Evolutionary conservation across 495 filamentous ascomycete genomes (phyloP).

Genomic region (Aspergillus sclerotiicarbonarius): DNA sequence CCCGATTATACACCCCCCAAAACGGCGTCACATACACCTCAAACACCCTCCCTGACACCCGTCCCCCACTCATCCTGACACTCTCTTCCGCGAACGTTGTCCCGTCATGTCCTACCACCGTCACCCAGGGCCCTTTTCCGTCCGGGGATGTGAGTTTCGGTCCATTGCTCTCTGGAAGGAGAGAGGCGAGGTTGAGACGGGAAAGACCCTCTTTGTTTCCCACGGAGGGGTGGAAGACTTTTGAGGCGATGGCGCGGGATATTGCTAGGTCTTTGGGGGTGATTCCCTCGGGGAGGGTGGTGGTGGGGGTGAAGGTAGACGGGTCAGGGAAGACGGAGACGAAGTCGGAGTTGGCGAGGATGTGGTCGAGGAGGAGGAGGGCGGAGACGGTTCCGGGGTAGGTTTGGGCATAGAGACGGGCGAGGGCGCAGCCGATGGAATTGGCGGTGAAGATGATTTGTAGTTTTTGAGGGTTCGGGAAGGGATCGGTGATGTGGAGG

Average conservation of each 20-base stretch:
- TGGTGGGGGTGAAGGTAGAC: conserved; percentile 46
- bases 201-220: conserved; percentile 57
- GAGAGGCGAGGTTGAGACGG: conserved; percentile 41
- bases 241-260: conserved; percentile 36
- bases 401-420: conserved; percentile 51
- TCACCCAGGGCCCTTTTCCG: conserved; percentile 42
- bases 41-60: conserved; percentile 37
- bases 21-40: conserved; percentile 53
- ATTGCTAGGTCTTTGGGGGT: conserved; percentile 17
- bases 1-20: conserved; percentile 59
- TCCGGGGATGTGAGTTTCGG: conserved; percentile 45
- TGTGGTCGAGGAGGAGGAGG: conserved; percentile 58
- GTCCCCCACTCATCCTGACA: conserved; percentile 25
- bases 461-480: conserved; percentile 20
- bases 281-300: conserved; percentile 47
- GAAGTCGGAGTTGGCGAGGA: conserved; percentile 60
- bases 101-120: conserved; percentile 61
- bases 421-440: conserved; percentile 59
- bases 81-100: conserved; percentile 54
- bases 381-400: conserved; percentile 46
- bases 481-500: conserved; percentile 15
- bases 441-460: conserved; percentile 49
- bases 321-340: conserved; percentile 61
- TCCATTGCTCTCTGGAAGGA: conserved; percentile 51
- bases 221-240: conserved; percentile 52